Evolutionary conservation across 352 stramenopile genomes (phyloP).

Genomic region (Pythium dissotocum): DNA sequence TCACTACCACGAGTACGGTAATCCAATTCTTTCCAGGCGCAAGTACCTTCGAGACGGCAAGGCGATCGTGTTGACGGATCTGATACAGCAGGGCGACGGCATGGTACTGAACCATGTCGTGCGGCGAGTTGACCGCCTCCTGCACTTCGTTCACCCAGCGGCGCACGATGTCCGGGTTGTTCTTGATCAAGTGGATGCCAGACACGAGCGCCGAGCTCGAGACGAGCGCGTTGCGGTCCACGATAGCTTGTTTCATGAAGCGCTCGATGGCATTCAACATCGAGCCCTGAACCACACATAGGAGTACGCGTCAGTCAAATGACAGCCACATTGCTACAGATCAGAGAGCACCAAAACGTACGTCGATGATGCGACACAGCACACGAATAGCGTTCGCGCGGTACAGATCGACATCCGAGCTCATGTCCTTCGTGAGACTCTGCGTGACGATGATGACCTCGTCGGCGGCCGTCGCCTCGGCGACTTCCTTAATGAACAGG

Average conservation of each 20-base stretch:
- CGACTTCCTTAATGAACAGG: constrained; percentile 99
- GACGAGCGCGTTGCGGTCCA: constrained; percentile 97
- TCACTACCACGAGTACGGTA: neutral
- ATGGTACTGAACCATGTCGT: constrained; percentile 99
- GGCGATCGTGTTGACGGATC: constrained; percentile 98
- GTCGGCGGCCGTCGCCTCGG: constrained; percentile 87
- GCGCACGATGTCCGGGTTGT: constrained; percentile 90
- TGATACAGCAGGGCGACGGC: constrained; percentile 98
- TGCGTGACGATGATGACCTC: constrained; percentile 99
- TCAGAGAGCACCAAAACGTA: constrained; percentile 28
- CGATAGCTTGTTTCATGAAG: constrained; percentile 99
- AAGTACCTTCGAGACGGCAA: constrained; percentile 95
- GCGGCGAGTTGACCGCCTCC: constrained; percentile 93
- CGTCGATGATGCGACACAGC: constrained; percentile 94
- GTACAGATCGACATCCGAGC: constrained; percentile 97
- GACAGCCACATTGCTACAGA: neutral
- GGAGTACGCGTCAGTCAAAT: neutral
- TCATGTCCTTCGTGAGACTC: constrained; percentile 99
- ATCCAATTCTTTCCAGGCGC: neutral
- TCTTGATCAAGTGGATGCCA: constrained; percentile 94
- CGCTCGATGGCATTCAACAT: constrained; percentile 92
- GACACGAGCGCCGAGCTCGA: constrained; percentile 96
- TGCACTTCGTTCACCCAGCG: constrained; percentile 98
- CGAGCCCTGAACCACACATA: constrained; percentile 48
- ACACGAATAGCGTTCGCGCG: constrained; percentile 98